Evolutionary conservation across 768 basidiomycete species (phyloP).

Genomic region (Pisolithus orientalis): DNA sequence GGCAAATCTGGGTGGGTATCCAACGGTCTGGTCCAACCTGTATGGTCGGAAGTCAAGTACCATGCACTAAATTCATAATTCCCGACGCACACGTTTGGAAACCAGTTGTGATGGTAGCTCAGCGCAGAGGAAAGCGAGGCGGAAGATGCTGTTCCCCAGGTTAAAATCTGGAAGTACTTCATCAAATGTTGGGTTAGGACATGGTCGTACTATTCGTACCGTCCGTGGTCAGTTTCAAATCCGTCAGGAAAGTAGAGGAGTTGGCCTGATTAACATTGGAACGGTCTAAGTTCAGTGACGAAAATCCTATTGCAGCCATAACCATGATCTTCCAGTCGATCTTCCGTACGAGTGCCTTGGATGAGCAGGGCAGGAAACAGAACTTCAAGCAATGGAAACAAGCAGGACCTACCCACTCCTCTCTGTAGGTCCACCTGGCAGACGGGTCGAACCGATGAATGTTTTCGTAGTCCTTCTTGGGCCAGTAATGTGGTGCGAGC

Average conservation of each 20-base stretch:
- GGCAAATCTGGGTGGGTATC: slow-evolving; percentile 54
- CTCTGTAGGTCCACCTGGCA: slow-evolving; percentile 54
- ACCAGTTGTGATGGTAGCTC: slow-evolving; percentile 60
- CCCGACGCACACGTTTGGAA: slow-evolving; percentile 43
- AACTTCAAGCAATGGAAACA: neutral
- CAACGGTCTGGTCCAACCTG: slow-evolving; percentile 58
- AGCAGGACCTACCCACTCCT: slow-evolving; percentile 37
- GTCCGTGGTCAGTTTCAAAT: slow-evolving; percentile 47
- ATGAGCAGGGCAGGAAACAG: neutral
- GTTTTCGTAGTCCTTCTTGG: slow-evolving; percentile 48
- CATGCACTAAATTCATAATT: neutral
- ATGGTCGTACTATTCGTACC: slow-evolving; percentile 15
- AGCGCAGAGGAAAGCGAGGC: slow-evolving; percentile 44
- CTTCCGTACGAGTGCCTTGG: slow-evolving; percentile 43
- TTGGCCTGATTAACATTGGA: slow-evolving; percentile 53
- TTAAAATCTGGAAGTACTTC: slow-evolving; percentile 39
- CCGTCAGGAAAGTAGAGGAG: slow-evolving; percentile 50
- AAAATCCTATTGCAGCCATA: slow-evolving; percentile 51
- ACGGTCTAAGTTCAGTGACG: slow-evolving; percentile 50
- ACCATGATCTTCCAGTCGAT: slow-evolving; percentile 59
- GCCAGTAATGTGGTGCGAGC: slow-evolving; percentile 38
- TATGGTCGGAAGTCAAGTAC: neutral
- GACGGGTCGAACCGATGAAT: slow-evolving; percentile 49
- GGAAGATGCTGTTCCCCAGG: slow-evolving; percentile 48
- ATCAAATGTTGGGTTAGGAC: neutral